Evolutionary conservation across 2,329 filamentous ascomycete species (phyloP).

Genomic region (Xylaria sp.): DNA sequence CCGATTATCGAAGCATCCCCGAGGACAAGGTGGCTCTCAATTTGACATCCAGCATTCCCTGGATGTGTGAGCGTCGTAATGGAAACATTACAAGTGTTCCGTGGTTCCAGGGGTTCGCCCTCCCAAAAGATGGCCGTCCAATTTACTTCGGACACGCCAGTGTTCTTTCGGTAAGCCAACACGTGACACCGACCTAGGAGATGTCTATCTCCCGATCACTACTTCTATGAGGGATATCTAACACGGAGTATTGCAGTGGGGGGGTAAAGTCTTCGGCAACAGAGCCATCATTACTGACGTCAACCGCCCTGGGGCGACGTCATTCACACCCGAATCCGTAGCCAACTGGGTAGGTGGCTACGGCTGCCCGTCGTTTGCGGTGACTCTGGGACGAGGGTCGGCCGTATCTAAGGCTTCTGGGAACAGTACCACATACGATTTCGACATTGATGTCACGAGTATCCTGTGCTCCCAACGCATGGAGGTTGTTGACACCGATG

Average conservation of each 20-base stretch:
- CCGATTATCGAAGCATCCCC: neutral
- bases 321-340: neutral
- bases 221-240: neutral
- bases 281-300: conserved; percentile 5
- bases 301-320: conserved; percentile 1
- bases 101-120: conserved; percentile 18
- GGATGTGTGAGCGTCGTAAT: conserved; percentile 2
- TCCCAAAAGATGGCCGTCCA: conserved; percentile 14
- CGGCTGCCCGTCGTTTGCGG: conserved; percentile 20
- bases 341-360: conserved; percentile 22
- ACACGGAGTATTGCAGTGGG: neutral
- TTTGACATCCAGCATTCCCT: conserved; percentile 13
- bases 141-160: conserved; percentile 22
- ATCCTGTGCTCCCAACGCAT: conserved; percentile 18
- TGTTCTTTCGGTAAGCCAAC: conserved; percentile 10
- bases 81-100: conserved; percentile 2
- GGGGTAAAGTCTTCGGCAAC: neutral
- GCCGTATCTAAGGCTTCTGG: neutral
- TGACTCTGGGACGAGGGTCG: conserved; percentile 18
- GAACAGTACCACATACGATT: conserved; percentile 14
- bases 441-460: conserved; percentile 20
- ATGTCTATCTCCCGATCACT: too few relatives aligned
- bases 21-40: conserved; percentile 11
- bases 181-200: too few relatives aligned
- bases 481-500: conserved; percentile 10